Conservation (phyloP, 352 stramenopile species). For the Phytophthora litchii region DNA sequence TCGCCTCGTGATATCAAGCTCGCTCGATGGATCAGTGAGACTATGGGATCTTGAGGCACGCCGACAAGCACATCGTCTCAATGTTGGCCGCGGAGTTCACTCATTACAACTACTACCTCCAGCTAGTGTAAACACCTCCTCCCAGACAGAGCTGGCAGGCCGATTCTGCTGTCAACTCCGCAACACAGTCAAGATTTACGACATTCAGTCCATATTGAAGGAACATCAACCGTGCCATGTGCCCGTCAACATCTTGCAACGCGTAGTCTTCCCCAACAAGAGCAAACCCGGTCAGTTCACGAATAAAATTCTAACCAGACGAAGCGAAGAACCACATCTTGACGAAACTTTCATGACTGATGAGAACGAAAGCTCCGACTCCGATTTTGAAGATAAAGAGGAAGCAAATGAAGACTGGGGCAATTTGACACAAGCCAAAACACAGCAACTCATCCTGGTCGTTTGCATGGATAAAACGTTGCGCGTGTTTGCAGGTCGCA, state of each 20-base stretch:
- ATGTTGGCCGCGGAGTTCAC: slow-evolving; percentile 51
- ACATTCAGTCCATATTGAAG: slow-evolving; percentile 72
- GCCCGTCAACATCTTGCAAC: slow-evolving; percentile 61
- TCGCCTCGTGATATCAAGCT: slow-evolving; percentile 67
- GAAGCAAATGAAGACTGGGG: slow-evolving; percentile 7
- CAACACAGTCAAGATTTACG: slow-evolving; percentile 58
- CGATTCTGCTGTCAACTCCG: slow-evolving; percentile 70
- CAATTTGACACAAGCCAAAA: not conserved
- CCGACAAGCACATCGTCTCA: slow-evolving; percentile 65
- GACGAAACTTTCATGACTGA: slow-evolving; percentile 8
- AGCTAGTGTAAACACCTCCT: slow-evolving; percentile 3
- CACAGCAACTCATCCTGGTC: slow-evolving; percentile 56
- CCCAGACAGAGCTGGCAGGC: slow-evolving; percentile 36
- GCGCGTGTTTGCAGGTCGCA: slow-evolving; percentile 55
- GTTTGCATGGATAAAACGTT: slow-evolving; percentile 75
- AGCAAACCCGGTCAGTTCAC: not conserved
- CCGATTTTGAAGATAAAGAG: slow-evolving; percentile 16
- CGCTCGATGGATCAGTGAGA: slow-evolving; percentile 67
- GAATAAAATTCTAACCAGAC: slow-evolving; percentile 4
- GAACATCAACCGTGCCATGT: slow-evolving; percentile 66
- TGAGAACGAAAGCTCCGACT: slow-evolving; percentile 21
- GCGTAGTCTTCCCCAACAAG: slow-evolving; percentile 41
- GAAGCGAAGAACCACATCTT: not conserved
- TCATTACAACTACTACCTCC: slow-evolving; percentile 49
- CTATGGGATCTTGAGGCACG: slow-evolving; percentile 74